Conservation (phyloP, 495 filamentous ascomycete genomes). For the Parachaetomium inaequale region DNA sequence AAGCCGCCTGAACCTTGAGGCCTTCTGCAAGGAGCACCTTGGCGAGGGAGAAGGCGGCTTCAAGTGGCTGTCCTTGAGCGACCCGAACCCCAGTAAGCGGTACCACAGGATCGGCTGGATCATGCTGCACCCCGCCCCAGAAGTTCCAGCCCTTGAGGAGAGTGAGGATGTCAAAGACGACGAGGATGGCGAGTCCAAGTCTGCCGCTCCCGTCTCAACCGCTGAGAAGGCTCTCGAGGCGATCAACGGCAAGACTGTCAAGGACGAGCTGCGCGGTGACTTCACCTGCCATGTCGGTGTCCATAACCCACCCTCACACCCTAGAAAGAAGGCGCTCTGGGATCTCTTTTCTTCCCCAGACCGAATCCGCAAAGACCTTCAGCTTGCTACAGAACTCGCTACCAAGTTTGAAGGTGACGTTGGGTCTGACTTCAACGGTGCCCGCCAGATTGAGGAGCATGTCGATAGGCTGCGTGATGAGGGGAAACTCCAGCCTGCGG, state of each 20-base stretch:
- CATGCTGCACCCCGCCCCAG: conserved; percentile 77
- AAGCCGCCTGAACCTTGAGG: conserved; percentile 87
- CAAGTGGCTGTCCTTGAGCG: conserved; percentile 88
- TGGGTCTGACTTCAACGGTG: conserved; percentile 66
- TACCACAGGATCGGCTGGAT: conserved; percentile 99
- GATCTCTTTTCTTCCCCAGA: conserved; percentile 91
- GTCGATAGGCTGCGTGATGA: conserved; percentile 73
- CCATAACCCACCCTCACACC: conserved; percentile 79
- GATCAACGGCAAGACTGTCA: conserved; percentile 93
- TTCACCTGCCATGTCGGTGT: conserved; percentile 97
- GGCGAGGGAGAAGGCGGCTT: conserved; percentile 82
- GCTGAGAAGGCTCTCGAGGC: conserved; percentile 86
- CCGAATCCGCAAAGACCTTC: conserved; percentile 78
- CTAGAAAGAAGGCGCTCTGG: conserved; percentile 95
- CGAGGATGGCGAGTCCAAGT: conserved; percentile 43
- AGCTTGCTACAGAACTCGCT: conserved; percentile 70
- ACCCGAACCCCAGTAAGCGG: conserved; percentile 94
- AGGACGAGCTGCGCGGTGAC: conserved; percentile 86
- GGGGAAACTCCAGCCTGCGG: conserved; percentile 68
- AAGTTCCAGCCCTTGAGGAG: conserved; percentile 55
- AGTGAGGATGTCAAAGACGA: conserved; percentile 64
- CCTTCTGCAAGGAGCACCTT: conserved; percentile 85
- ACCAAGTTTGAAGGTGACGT: conserved; percentile 78
- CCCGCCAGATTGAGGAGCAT: conserved; percentile 73
- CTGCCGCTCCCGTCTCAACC: conserved; percentile 45